These are phyloP conservation scores for Volutella citrinella DNA, from an alignment of 2,329 filamentous ascomycete species.

Conservation along the genomic window DNA sequence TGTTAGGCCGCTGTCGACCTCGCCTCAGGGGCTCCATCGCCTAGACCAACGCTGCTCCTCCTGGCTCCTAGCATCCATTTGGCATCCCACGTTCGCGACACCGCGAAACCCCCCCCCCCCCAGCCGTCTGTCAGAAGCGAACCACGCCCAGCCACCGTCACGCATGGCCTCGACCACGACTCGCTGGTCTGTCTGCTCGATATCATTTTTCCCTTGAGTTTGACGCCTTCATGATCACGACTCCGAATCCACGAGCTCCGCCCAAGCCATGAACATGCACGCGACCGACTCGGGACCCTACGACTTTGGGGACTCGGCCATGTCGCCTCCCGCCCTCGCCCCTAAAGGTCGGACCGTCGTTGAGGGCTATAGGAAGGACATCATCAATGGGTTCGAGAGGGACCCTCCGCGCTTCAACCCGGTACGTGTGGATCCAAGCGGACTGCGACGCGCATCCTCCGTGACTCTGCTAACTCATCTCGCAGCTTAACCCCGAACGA, in stretches of 20 bases:
- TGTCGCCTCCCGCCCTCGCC: slow-evolving; percentile 31
- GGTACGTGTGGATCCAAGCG: slow-evolving; percentile 39
- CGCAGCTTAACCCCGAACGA: slow-evolving; percentile 49
- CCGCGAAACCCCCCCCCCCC: too few species aligned
- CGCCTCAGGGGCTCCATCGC: too few species aligned
- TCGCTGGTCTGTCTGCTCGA: slow-evolving; percentile 7
- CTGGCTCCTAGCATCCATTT: too few species aligned
- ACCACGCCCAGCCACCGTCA: slow-evolving; percentile 15
- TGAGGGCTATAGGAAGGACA: slow-evolving; percentile 57
- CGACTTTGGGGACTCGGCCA: slow-evolving; percentile 32
- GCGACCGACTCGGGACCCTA: slow-evolving; percentile 32
- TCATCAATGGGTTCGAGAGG: slow-evolving; percentile 51
- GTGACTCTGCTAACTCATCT: too few species aligned
- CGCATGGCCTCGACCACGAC: slow-evolving; percentile 16
- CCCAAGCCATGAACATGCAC: slow-evolving; percentile 41
- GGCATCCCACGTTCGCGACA: too few species aligned
- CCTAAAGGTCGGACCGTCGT: slow-evolving; percentile 50
- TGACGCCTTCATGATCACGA: slow-evolving; percentile 23
- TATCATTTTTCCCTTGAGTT: slow-evolving; percentile 6
- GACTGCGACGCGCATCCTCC: too few species aligned
- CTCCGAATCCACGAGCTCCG: slow-evolving; percentile 13
- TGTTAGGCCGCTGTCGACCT: too few species aligned
- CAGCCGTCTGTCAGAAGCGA: too few species aligned
- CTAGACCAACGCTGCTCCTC: too few species aligned
- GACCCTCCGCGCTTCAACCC: slow-evolving; percentile 56